phyloP scores from a whole-genome alignment of 2,329 filamentous ascomycete genomes.

The Onygenales sp. region DNA sequence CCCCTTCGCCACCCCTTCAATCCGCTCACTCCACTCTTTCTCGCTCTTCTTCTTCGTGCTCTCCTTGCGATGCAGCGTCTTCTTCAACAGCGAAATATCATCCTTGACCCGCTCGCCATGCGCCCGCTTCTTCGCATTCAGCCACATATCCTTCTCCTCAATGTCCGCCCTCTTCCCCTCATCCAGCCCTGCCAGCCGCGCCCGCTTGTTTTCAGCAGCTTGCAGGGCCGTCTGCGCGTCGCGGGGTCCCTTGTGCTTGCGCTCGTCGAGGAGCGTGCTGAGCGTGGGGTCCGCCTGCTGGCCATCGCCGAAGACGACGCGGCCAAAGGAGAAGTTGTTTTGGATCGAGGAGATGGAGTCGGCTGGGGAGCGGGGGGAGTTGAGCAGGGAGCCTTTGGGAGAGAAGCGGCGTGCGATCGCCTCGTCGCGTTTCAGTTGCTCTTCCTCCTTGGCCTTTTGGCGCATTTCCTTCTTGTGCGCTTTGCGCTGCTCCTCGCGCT shows the following conservation, averaged over 20 bases:
- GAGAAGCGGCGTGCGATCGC: slow-evolving; percentile 46
- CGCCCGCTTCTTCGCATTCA: slow-evolving; percentile 78
- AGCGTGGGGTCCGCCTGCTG: slow-evolving; percentile 66
- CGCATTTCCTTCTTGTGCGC: slow-evolving; percentile 81
- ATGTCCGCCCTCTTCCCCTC: slow-evolving; percentile 75
- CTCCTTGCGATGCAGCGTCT: slow-evolving; percentile 89
- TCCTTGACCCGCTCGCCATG: slow-evolving; percentile 86
- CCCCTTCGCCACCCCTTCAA: slow-evolving; percentile 62
- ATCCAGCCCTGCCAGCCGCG: slow-evolving; percentile 65
- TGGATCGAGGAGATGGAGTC: slow-evolving; percentile 30
- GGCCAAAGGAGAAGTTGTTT: slow-evolving; percentile 78
- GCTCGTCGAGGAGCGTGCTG: slow-evolving; percentile 51
- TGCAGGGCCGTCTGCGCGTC: slow-evolving; percentile 81
- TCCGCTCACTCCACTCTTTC: slow-evolving; percentile 71
- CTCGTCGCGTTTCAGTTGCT: slow-evolving; percentile 53
- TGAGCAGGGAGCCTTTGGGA: slow-evolving; percentile 49
- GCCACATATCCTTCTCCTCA: slow-evolving; percentile 88
- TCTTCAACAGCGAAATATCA: slow-evolving; percentile 79
- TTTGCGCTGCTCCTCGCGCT: slow-evolving; percentile 79
- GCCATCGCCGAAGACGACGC: slow-evolving; percentile 84
- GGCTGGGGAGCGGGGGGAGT: slow-evolving; percentile 43
- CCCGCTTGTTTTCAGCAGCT: slow-evolving; percentile 76
- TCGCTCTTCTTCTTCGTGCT: slow-evolving; percentile 83
- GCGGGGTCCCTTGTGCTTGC: slow-evolving; percentile 70
- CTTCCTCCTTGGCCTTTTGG: slow-evolving; percentile 67